Conservation (phyloP, 768 basidiomycete genomes). For the Suillus ampliporus region DNA sequence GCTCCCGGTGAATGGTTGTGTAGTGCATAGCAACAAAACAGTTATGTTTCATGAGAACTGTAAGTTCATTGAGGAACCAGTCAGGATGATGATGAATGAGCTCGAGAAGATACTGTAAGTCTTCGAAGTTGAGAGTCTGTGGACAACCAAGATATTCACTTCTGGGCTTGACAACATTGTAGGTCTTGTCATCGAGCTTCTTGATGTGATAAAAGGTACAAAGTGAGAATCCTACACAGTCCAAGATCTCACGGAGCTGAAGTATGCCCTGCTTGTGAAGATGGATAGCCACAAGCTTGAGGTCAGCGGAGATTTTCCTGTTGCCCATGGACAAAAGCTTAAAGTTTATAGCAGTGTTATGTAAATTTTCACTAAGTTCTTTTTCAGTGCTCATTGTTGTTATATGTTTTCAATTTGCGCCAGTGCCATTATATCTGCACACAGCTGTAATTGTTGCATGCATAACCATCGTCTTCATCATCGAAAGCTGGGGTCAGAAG, state of each 20-base stretch:
- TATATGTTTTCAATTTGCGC: neutral
- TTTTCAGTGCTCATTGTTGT: neutral
- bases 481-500: no score
- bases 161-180: conserved; percentile 18
- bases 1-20: conserved; percentile 37
- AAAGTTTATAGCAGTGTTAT: no score
- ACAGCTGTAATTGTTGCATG: neutral
- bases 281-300: conserved; percentile 6
- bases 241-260: conserved; percentile 23
- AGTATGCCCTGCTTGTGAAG: conserved; percentile 4
- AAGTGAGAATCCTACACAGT: conserved; percentile 25
- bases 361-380: neutral
- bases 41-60: conserved; percentile 11
- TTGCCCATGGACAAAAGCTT: conserved; percentile 2
- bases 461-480: no score
- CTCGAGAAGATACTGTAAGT: conserved; percentile 31
- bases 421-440: neutral
- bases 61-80: conserved; percentile 43
- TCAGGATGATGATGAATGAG: conserved; percentile 31
- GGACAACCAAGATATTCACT: conserved; percentile 2
- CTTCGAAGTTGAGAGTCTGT: conserved; percentile 11
- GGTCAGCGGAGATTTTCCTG: neutral
- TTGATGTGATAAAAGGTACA: conserved; percentile 30
- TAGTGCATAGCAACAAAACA: conserved; percentile 41
- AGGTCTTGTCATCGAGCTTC: conserved; percentile 16